Evolutionary conservation across 148 eudicot species (phyloP), one percentile per base, ranked within the genome.

Genomic region (Nyssa sinensis): DNA sequence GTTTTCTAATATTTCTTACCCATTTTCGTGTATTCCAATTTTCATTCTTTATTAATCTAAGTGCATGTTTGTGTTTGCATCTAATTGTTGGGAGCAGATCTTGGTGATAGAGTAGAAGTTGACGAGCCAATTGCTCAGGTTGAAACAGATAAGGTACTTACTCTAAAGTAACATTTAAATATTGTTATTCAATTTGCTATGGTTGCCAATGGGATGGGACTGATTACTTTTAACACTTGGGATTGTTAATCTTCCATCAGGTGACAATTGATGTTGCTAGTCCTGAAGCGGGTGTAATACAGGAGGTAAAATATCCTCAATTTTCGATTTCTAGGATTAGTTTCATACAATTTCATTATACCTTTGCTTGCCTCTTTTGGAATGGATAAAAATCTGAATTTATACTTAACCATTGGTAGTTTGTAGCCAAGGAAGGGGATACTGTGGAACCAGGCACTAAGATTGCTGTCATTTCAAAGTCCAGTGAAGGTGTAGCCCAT

Each of bases 121-220:
- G 98, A 92, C 80, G 98, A 92, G 81, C 85, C 97, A 65, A 95
- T 94, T 74, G 98, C 97, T 31, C 98, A 95, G 77, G 70, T 92
- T 78, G 97, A 95, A 85, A 95, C 98, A 41, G 96, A 95, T 74
- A 95, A 94, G 94, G 98, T 93, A 84, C 71, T 59, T 27, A n/a
- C n/a, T 51, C 30, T 49, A 29, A 41, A 51, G 27, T 5, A 10
- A 23, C 9, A 30, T 1, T 14, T 3, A 37, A 33, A n/a, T 41
- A n/a, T 28, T 30, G 28, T 75, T 28, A 31, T 74, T 31, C 62
- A 64, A 53, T 60, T 9, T 17, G n/a, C 31, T 47, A 23, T n/a
- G 37, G 13, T 57, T 49, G 65, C 33, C 51, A 32, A 30, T 32
- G 19, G n/a, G n/a, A n/a, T n/a, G n/a, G 16, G 27, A 49, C 51